phyloP scores from a whole-genome alignment of 2,329 filamentous ascomycete genomes.

The Aspergillus bombycis region DNA sequence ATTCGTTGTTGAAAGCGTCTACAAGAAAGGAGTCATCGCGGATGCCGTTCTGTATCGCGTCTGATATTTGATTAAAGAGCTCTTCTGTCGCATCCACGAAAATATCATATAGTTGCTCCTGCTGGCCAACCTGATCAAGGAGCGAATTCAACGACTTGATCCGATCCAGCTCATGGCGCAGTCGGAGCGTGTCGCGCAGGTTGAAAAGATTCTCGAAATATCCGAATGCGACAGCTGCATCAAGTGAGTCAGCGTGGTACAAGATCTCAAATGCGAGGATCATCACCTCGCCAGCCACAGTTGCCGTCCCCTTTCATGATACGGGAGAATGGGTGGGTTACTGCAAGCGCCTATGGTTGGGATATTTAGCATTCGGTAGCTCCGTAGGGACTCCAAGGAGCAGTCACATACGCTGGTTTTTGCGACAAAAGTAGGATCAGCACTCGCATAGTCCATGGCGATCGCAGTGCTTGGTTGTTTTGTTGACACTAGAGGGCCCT shows the following conservation, averaged over 20 bases:
- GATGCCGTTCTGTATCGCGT: conserved; percentile 59
- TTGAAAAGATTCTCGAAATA: conserved; percentile 87
- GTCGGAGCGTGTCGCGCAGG: conserved; percentile 63
- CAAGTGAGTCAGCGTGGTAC: conserved; percentile 17
- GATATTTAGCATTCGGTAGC: conserved; percentile 16
- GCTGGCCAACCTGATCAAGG: conserved; percentile 70
- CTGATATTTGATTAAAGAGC: conserved; percentile 66
- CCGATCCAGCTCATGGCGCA: conserved; percentile 72
- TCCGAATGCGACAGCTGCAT: conserved; percentile 81
- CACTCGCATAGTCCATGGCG: conserved; percentile 82
- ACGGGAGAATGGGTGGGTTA: conserved; percentile 85
- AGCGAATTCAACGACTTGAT: conserved; percentile 72
- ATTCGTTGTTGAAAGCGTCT: conserved; percentile 73
- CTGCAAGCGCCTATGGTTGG: conserved; percentile 70
- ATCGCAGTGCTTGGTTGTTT: conserved; percentile 77
- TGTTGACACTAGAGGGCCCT: conserved; percentile 84
- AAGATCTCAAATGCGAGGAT: conserved; percentile 16
- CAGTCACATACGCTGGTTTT: conserved; percentile 73
- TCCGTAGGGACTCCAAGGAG: neutral
- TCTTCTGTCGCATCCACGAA: conserved; percentile 76
- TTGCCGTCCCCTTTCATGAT: conserved; percentile 90
- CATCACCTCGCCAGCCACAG: conserved; percentile 95
- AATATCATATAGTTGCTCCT: conserved; percentile 74
- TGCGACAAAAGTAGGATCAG: conserved; percentile 79
- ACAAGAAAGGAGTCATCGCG: conserved; percentile 63